Evolutionary conservation across 257 asterid genomes (phyloP), one percentile per base, ranked within the genome.

Genomic region (Craterostigma plantagineum): DNA sequence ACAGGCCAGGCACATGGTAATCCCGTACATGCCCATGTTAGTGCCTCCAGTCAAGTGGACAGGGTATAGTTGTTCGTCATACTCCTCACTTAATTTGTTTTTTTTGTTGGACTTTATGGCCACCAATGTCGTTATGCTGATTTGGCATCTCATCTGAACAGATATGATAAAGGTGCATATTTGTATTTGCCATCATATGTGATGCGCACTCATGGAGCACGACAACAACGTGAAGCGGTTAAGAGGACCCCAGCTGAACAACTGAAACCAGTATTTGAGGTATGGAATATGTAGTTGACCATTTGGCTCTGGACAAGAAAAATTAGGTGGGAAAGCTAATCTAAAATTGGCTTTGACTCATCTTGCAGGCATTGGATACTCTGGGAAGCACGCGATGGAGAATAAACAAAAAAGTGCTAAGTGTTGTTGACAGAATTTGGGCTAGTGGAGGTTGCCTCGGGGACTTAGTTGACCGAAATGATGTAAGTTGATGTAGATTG

Each of bases 21-120:
- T 86, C 60, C 97, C 97, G 55, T 86, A 86, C 57, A 81, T 86
- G 97, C 97, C 97, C 40, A 86, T 86, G 97, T 58, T 86, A 64
- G 78, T 86, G 59, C 91, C 73, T 61, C 94, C 97, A 52, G 68
- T 75, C 66, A 81, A 77, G 71, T 81, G 94, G 97, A 71, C 70
- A 61, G 77, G 94, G 97, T 79, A 79, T 46, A 41, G 14, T 42
- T 49, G 44, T 45, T 43, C 44, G 44, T 30, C n/a, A 14, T 15
- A 11, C 6, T 11, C 58, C 33, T 48, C 17, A 15, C 16, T 39
- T 54, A 58, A 36, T 18, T 14, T 5, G 15, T 45, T 51, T 36
- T 48, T 27, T 30, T 38, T 45, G 13, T 38, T 47, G 49, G 8
- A 12, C 10, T 54, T 38, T n/a, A 43, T 48, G 35, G 11, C 38